Evolutionary conservation across 345 rosid species (phyloP), one percentile per base, ranked within the genome.

Genomic region (Isatis tinctoria): DNA sequence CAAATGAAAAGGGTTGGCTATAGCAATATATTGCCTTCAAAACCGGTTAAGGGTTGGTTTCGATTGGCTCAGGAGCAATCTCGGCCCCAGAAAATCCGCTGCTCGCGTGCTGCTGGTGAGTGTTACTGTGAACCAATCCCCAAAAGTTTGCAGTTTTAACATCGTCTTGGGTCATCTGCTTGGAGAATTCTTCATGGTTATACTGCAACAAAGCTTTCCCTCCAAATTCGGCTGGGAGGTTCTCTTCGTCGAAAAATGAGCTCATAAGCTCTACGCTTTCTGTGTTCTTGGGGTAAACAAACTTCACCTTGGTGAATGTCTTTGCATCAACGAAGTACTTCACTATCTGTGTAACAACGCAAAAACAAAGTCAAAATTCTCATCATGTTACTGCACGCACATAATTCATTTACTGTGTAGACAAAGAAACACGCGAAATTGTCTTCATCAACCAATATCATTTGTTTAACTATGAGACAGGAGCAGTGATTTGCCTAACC

Each of bases 241-340:
- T 95, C 54, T 84, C 87, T 75, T 92, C 88, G 3, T 92, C 97
- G 9, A 92, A 92, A 65, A 80, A 85, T 4, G 87, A 76, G 7
- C 80, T 83, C 97, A 95, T 91, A 5, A 90, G 82, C 72, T 85
- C 96, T 30, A 92, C 86, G 6, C 97, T 95, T 9, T 87, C 97
- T 40, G 60, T 73, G 54, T 92, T 90, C 79, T 92, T 90, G 0
- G 99, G 99, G 76, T 92, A 95, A 64, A 92, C 97, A 81, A 95
- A 95, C 64, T 90, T 92, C 77, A 92, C 97, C 84, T 95, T 95
- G 45, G 83, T 81, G 69, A 86, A 90, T 40, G 99, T 95, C 81
- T 87, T 92, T 37, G 93, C 78, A 71, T 92, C 99, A 47, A 95
- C 27, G 40, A 95, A 95, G 73, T 87, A 91, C 86, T 95, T 95